Evolutionary conservation across 805 yeast species (phyloP).

Genomic region (Starmerella bombi): DNA sequence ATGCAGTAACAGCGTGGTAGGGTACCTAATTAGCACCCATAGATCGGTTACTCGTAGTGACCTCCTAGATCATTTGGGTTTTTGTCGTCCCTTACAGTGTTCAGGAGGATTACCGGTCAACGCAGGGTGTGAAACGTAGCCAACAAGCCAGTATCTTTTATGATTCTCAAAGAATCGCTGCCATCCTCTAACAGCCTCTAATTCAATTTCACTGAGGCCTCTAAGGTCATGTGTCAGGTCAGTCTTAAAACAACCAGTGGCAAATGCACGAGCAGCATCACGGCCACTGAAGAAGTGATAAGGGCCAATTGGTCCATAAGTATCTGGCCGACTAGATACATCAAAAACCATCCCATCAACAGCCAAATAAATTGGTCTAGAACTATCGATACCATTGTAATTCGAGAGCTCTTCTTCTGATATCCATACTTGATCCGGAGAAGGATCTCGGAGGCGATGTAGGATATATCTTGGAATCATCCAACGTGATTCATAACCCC

Average conservation of each 20-base stretch:
- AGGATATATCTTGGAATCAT: constrained; percentile 33
- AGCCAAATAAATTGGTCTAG: constrained; percentile 44
- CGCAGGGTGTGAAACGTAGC: constrained; percentile 37
- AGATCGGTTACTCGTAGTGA: too few species aligned
- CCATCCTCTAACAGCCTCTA: constrained; percentile 38
- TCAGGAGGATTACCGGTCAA: constrained; percentile 39
- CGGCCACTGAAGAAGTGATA: constrained; percentile 48
- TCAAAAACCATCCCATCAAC: constrained; percentile 52
- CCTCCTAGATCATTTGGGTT: too few species aligned
- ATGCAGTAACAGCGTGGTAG: too few species aligned
- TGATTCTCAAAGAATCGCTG: constrained; percentile 35
- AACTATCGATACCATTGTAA: constrained; percentile 39
- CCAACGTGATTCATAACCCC: constrained; percentile 49
- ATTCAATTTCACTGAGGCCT: constrained; percentile 39
- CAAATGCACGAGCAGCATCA: constrained; percentile 57
- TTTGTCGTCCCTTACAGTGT: constrained; percentile 30
- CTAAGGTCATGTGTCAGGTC: constrained; percentile 56
- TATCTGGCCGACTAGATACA: constrained; percentile 37
- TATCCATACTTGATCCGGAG: constrained; percentile 23
- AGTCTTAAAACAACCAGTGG: constrained; percentile 53
- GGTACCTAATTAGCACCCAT: too few species aligned
- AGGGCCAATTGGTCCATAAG: constrained; percentile 49
- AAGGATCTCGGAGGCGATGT: constrained; percentile 21
- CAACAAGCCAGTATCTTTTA: constrained; percentile 49
- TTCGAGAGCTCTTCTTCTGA: constrained; percentile 36